Base-by-base conservation (phyloP, 202 grass and related monocot genomes). In the Schoenoplectus triqueter region DNA sequence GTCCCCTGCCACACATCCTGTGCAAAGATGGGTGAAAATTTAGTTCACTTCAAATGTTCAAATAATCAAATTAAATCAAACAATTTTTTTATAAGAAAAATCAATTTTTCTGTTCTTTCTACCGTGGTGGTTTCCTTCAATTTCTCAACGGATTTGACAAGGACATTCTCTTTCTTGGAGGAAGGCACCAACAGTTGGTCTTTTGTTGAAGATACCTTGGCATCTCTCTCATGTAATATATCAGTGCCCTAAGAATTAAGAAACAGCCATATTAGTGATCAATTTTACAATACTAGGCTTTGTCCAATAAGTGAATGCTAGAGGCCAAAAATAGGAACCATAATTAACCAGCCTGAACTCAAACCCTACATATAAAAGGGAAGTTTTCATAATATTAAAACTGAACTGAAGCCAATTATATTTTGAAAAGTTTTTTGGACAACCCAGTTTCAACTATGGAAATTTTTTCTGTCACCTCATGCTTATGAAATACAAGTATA, bases 1-100 rank as follows among this genome's bases (percentile, higher is more conserved):
- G 93, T 99, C 59, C 97, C 97, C 78, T 96, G 97, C 84, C 87
- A 91, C 82, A 99, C 92, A 90, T 90, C 94, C 93, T 97, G 87
- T 75, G 70, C 41, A 41, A 76, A 87, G 31, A 21, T 7, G 14
- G 48, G 55, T 3, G 19, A 71, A 68, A 73, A 75, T 20, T 65
- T 65, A 74, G 55, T 75, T 15, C 57, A 64, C 11, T 50, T 74
- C 59, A 82, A 31, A 42, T 22, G 46, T 82, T 21, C 44, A 42
- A 44, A 45, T 57, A 13, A 50, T 21, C 44, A 42, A 44, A 45
- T 57, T 7, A 50, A 60, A 3, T 21, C 56, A 46, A 31, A 61
- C 3, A 69, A 22, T 21, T 8, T 60, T 67, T 22, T 31, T 11
- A 73, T 60, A 61, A 59, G 46, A 69, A 45, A 68, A 13, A 4